Base-by-base conservation (phyloP, 441 rosid species). In the Aquilaria agallochum region DNA sequence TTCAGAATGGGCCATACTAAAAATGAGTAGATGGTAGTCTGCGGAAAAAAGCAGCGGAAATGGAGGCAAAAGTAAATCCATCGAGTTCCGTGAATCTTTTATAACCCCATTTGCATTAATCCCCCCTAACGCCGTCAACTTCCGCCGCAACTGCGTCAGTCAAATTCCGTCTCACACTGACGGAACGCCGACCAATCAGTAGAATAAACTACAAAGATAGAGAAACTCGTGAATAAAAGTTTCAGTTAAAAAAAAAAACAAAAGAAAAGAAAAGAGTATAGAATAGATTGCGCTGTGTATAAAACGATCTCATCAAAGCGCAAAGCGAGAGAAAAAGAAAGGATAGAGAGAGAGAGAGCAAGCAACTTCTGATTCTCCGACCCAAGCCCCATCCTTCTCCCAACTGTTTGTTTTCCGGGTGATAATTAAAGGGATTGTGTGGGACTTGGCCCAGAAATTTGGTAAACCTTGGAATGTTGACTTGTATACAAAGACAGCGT, bases 121-220 rank as follows among this genome's bases (percentile, higher is more conserved):
- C 42, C 42, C 27, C 42, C 10, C 27, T 71, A 56, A 81, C 85
- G 69, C 57, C 87, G 90, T 82, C 63, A 67, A 3, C 11, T 10
- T 20, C 58, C 66, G 77, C 81, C 77, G 74, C 77, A 74, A 70
- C 81, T 76, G 32, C 79, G 81, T 73, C 65, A 72, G 12, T 0
- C 10, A 33, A 72, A 71, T 74, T 73, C 67, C 81, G 85, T 80
- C 65, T 68, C 8, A 1, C 3, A 53, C 36, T 60, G 60, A 72
- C 76, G 67, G 70, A 64, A 56, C 0, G 15, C 44, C 62, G 15
- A 42, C 40, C 59, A 45, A 54, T 33, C 5, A 36, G 42, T 36
- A 36, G 7, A 20, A 15, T 31, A 63, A 63, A 53, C 46, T 62
- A 57, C 59, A 30, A 40, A 55, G 50, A 50, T 55, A 52, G 62